Percentiles rank a stretch among this genome's conserved stretches.
Conservation (phyloP, 495 filamentous ascomycete genomes). For the Eremomyces bilateralis region DNA sequence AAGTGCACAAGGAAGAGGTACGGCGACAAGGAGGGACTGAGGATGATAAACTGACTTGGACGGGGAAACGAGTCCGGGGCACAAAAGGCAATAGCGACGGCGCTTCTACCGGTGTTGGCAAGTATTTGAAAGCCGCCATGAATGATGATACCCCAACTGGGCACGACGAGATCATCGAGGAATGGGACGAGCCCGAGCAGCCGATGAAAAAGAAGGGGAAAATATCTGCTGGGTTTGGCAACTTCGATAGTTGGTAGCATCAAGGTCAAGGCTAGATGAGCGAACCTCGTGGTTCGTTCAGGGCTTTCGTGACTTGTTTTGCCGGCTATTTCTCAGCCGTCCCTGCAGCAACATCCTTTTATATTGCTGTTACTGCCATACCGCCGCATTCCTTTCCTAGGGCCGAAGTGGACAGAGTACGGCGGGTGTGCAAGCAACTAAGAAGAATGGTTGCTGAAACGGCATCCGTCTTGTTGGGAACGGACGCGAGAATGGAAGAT, state of each 20-base stretch:
- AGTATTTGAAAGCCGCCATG: conserved; percentile 47
- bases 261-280: too few species aligned
- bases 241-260: conserved; percentile 84
- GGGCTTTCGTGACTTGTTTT: too few species aligned
- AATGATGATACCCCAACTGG: conserved; percentile 15
- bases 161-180: conserved; percentile 37
- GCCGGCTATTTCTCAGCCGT: too few species aligned
- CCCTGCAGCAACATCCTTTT: too few species aligned
- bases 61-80: conserved; percentile 44
- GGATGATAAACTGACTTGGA: conserved; percentile 79
- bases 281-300: too few species aligned
- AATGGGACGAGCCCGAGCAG: conserved; percentile 35
- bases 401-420: too few species aligned
- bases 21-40: conserved; percentile 31
- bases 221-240: conserved; percentile 62
- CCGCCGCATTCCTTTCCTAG: too few species aligned
- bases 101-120: conserved; percentile 44
- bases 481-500: too few species aligned
- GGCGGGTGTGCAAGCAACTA: too few species aligned
- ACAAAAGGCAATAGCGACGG: conserved; percentile 25
- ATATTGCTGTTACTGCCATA: too few species aligned
- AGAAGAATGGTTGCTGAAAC: too few species aligned
- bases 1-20: conserved; percentile 20
- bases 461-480: too few species aligned
- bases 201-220: conserved; percentile 66